Base-by-base conservation (phyloP, 2,329 filamentous ascomycete species). In the Aspergillus spinulosporus region DNA sequence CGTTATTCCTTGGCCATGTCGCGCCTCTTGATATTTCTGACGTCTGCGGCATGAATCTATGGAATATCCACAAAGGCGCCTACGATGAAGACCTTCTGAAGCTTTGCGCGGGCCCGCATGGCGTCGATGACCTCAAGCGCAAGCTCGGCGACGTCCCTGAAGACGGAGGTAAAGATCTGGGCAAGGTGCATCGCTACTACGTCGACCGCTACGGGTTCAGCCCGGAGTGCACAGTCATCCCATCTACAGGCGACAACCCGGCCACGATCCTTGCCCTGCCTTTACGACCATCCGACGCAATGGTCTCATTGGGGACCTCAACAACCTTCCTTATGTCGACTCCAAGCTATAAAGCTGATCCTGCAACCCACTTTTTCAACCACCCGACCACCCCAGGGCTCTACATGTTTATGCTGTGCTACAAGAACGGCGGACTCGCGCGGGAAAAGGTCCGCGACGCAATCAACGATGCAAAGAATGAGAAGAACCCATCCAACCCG, bases 361-460 rank as follows among this genome's bases (percentile, higher is more conserved):
- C 91, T 2, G 85, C 89, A 5, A 96, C 96, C 69, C 94, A 99
- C 78, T 96, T 97, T 81, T 95, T 97, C 84, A 96, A 97, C 78
- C 92, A 97, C 74, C 94, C 94, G 1, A 94, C 92, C 44, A 96
- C 91, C 0, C 79, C 87, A 0, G 91, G 89, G 1, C 84, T 97
- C 58, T 97, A 96, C 82, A 97, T 99, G 94, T 97, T 99, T 76
- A 99, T 99, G 94, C 85, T 99, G 36, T 99, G 94, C 82, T 99
- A 97, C 81, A 97, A 97, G 77, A 99, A 99, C 76, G 94, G 94
- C 64, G 92, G 92, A 1, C 85, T 97, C 1, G 93, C 94, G 1
- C 88, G 94, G 44, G 94, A 99, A 72, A 87, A 89, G 66, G 85
- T 97, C 60, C 88, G 94, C 53, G 91, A 99, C 69, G 81, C 84